Percentiles rank a stretch among this genome's conserved stretches.
phyloP scores from a whole-genome alignment of 441 rosid genomes.

The Eruca vesicaria region DNA sequence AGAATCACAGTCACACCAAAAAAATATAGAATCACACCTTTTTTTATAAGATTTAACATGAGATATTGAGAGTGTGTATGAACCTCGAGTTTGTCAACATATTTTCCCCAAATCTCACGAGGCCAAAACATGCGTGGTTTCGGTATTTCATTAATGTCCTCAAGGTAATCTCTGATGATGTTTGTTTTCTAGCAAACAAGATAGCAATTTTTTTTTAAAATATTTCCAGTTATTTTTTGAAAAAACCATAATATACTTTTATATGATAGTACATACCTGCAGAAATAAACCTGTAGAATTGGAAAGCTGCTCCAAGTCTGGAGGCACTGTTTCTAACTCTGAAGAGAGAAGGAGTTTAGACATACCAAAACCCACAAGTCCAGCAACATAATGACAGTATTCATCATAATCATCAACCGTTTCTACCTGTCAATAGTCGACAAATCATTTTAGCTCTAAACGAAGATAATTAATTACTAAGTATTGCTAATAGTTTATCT shows the following conservation, averaged over 20 bases:
- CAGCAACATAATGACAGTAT: constrained; percentile 87
- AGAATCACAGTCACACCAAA: too few species aligned
- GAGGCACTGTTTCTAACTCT: constrained; percentile 45
- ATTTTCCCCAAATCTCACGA: constrained; percentile 78
- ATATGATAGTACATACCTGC: constrained; percentile 45
- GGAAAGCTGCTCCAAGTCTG: constrained; percentile 47
- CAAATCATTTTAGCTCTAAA: background rate
- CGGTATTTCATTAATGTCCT: constrained; percentile 87
- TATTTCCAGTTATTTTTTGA: background rate
- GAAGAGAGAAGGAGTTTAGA: constrained; percentile 75
- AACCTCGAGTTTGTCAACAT: constrained; percentile 82
- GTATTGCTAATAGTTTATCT: background rate
- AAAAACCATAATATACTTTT: background rate
- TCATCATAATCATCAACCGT: constrained; percentile 77
- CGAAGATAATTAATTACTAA: background rate
- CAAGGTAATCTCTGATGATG: constrained; percentile 79
- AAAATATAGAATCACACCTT: constrained; percentile 2
- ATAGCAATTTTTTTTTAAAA: background rate
- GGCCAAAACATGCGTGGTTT: constrained; percentile 95
- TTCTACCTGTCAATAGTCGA: constrained; percentile 65
- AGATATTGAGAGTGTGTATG: background rate
- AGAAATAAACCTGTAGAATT: constrained; percentile 84
- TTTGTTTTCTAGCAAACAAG: constrained; percentile 59
- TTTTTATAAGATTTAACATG: background rate
- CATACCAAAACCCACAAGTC: constrained; percentile 85